These are phyloP conservation scores for Cryptosporidium meleagridis DNA, from an alignment of 169 alveolate species.

Conservation along the genomic window DNA sequence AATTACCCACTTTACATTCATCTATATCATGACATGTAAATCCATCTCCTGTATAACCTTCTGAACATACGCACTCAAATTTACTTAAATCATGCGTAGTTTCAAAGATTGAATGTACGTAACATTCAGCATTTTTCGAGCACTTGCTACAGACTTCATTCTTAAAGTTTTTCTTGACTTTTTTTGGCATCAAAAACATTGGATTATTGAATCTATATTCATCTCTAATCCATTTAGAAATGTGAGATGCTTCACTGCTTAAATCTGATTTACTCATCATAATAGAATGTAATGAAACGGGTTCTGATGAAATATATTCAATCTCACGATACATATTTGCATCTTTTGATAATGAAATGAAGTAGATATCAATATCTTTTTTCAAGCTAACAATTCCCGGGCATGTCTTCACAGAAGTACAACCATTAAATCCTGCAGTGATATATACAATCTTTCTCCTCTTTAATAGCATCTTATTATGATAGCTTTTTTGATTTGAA, in stretches of 20 bases:
- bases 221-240: constrained; percentile 68
- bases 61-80: constrained; percentile 70
- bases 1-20: constrained; percentile 41
- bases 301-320: constrained; percentile 47
- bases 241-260: constrained; percentile 20
- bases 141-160: constrained; percentile 51
- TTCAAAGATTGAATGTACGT: constrained; percentile 30
- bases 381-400: constrained; percentile 56
- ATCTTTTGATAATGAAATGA: constrained; percentile 46
- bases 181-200: constrained; percentile 52
- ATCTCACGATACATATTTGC: constrained; percentile 51
- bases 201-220: constrained; percentile 52
- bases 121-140: constrained; percentile 57
- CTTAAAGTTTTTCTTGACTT: constrained; percentile 6
- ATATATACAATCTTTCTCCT: constrained; percentile 47
- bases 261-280: constrained; percentile 27
- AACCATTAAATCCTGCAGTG: constrained; percentile 68
- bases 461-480: constrained; percentile 12
- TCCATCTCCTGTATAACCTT: constrained; percentile 67
- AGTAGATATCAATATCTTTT: constrained; percentile 28
- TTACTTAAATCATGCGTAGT: constrained; percentile 40
- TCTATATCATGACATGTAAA: constrained; percentile 36
- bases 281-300: constrained; percentile 31
- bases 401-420: constrained; percentile 53
- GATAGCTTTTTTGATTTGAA: constrained; percentile 7